These are phyloP conservation scores for Lactarius psammicola DNA, from an alignment of 768 basidiomycete genomes.

Conservation along the genomic window DNA sequence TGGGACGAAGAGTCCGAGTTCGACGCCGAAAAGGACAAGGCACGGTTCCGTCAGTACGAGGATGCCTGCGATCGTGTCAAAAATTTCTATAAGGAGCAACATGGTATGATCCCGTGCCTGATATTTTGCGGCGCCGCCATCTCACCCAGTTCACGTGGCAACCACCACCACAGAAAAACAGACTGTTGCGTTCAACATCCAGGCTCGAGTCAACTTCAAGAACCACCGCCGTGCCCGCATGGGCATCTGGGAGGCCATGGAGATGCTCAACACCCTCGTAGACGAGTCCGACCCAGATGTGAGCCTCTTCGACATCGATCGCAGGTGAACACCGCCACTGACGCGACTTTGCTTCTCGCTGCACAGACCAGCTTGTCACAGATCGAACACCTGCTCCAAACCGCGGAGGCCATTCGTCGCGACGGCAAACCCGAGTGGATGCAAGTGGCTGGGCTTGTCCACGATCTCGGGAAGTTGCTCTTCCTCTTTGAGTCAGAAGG, in stretches of 20 bases:
- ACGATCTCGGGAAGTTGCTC: constrained; percentile 87
- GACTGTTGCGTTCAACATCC: constrained; percentile 81
- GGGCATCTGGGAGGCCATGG: constrained; percentile 83
- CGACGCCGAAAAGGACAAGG: constrained; percentile 63
- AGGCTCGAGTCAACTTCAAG: constrained; percentile 72
- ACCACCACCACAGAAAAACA: constrained; percentile 66
- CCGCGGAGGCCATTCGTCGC: constrained; percentile 83
- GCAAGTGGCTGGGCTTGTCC: constrained; percentile 84
- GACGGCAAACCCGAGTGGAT: constrained; percentile 92
- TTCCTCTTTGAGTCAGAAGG: constrained; percentile 83
- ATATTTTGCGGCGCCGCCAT: constrained; percentile 4
- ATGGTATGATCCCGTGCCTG: constrained; percentile 45
- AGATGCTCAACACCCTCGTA: constrained; percentile 80
- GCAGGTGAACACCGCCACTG: constrained; percentile 1
- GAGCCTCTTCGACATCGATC: constrained; percentile 25
- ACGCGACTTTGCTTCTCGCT: not conserved
- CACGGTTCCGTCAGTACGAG: constrained; percentile 69
- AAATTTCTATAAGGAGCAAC: constrained; percentile 74
- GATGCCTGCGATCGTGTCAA: constrained; percentile 76
- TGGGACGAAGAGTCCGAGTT: constrained; percentile 59
- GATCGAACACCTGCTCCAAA: constrained; percentile 89
- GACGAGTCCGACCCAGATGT: constrained; percentile 93
- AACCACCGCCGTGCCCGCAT: constrained; percentile 66
- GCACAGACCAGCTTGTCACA: constrained; percentile 71
- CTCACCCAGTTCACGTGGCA: constrained; percentile 8